Conservation (phyloP, 768 basidiomycete genomes). For the Xerocomellus amylosporus region DNA sequence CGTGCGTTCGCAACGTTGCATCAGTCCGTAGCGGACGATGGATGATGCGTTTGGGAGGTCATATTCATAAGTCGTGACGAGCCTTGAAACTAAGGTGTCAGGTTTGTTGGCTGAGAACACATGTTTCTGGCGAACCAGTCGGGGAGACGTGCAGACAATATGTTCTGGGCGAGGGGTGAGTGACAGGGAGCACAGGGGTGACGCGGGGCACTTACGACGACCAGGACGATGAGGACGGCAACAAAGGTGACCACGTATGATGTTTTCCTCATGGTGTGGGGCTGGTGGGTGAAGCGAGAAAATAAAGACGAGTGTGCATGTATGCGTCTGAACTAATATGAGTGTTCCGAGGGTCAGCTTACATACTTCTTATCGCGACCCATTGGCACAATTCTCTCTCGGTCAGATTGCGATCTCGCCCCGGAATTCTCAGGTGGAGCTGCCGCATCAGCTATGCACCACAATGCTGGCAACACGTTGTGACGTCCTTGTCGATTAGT, state of each 20-base stretch:
- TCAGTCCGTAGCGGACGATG: conserved; percentile 58
- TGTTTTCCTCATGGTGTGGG: conserved; percentile 55
- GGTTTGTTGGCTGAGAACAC: conserved; percentile 16
- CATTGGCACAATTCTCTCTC: conserved; percentile 27
- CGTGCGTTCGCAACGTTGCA: conserved; percentile 53
- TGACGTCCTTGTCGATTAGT: conserved; percentile 42
- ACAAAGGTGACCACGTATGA: conserved; percentile 66
- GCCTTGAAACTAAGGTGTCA: conserved; percentile 37
- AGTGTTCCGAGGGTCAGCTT: neutral
- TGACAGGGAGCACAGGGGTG: neutral
- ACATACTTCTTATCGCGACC: conserved; percentile 15
- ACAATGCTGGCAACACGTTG: rapidly evolving
- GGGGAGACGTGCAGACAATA: conserved; percentile 51
- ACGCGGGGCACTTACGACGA: conserved; percentile 43
- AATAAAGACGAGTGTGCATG: neutral
- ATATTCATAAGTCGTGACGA: conserved; percentile 33
- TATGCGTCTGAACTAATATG: neutral
- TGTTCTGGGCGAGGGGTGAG: conserved; percentile 37
- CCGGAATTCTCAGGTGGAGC: neutral
- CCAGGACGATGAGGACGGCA: conserved; percentile 47
- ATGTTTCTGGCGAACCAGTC: conserved; percentile 55
- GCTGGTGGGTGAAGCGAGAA: neutral
- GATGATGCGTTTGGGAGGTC: conserved; percentile 48
- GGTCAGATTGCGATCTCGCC: neutral
- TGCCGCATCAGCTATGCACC: neutral